A percentile compares a stretch with the other conserved stretches of the same genome.
Conservation (phyloP, 495 filamentous ascomycete genomes). For the Penicillium mononematosum region DNA sequence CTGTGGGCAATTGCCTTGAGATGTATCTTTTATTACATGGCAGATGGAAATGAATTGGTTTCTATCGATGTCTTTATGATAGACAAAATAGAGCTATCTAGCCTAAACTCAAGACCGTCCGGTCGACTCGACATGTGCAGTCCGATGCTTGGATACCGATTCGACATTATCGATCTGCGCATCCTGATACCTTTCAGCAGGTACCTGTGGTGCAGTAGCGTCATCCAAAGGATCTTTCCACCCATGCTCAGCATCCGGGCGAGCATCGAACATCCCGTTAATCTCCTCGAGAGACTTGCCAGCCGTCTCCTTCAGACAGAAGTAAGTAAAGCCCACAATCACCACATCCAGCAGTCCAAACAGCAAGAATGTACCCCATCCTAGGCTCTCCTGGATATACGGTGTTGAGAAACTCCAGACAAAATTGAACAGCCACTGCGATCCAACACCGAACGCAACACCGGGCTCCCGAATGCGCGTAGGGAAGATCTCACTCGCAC, state of each 20-base stretch:
- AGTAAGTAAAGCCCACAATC: conserved; percentile 42
- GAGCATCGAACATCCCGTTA: conserved; percentile 54
- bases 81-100: neutral
- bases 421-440: conserved; percentile 56
- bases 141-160: conserved; percentile 11
- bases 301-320: conserved; percentile 60
- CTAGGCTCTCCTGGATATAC: conserved; percentile 48
- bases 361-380: conserved; percentile 52
- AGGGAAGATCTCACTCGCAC: conserved; percentile 47
- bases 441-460: conserved; percentile 46
- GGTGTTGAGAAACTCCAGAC: conserved; percentile 53
- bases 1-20: neutral
- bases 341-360: conserved; percentile 40
- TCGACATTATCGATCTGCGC: conserved; percentile 8
- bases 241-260: conserved; percentile 19
- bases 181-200: conserved; percentile 2
- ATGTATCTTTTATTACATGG: conserved; percentile 11
- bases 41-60: conserved; percentile 1
- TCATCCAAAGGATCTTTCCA: conserved; percentile 18
- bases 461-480: conserved; percentile 51
- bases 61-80: neutral
- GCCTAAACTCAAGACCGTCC: conserved; percentile 19
- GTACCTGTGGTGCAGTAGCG: neutral
- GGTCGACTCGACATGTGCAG: conserved; percentile 19
- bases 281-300: conserved; percentile 76